Evolutionary conservation across 768 basidiomycete species (phyloP).

Genomic region (Termitomyces sp.): DNA sequence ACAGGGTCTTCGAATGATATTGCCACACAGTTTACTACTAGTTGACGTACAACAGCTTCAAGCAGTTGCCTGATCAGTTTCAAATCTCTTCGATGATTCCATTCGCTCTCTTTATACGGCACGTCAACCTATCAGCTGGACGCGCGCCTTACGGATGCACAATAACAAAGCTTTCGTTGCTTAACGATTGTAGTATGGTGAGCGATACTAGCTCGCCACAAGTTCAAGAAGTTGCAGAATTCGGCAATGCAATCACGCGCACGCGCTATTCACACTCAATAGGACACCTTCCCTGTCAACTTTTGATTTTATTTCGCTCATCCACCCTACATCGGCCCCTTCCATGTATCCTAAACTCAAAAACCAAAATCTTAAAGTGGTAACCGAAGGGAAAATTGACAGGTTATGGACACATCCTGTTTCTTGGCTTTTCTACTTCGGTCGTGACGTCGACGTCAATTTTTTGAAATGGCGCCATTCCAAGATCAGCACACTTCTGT

Average conservation of each 20-base stretch:
- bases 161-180: not conserved
- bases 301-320: not conserved
- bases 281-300: slow-evolving; percentile 9
- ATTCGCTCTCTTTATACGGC: not conserved
- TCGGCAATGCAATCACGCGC: not conserved
- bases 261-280: not conserved
- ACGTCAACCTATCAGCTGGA: not conserved
- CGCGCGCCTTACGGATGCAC: not conserved
- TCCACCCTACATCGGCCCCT: not conserved
- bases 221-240: not conserved
- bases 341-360: not conserved
- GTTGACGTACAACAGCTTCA: slow-evolving; percentile 10
- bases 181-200: not conserved
- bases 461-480: slow-evolving; percentile 4
- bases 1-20: slow-evolving; percentile 11
- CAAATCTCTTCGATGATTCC: not conserved
- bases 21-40: slow-evolving; percentile 5
- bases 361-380: slow-evolving; percentile 4
- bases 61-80: not conserved
- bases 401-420: not conserved
- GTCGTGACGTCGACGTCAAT: not conserved
- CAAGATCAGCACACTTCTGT: not conserved
- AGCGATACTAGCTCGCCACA: not conserved
- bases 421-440: not conserved
- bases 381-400: not conserved